A percentile compares a stretch with the other conserved stretches of the same genome.
phyloP scores from a whole-genome alignment of 192 early-diverging fungal genomes.

The Entomortierella lignicola region DNA sequence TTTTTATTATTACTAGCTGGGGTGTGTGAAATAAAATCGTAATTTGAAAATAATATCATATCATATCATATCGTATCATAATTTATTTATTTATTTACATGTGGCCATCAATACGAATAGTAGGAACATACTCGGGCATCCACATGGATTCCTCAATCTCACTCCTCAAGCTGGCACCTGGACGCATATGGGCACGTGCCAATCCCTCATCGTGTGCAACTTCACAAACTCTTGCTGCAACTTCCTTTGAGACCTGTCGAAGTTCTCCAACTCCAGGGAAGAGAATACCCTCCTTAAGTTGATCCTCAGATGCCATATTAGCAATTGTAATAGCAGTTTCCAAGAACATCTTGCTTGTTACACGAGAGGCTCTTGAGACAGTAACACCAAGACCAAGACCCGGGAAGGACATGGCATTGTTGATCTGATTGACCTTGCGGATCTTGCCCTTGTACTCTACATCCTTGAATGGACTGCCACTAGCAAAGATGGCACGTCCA shows the following conservation, averaged over 20 bases:
- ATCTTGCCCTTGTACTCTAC: conserved; percentile 60
- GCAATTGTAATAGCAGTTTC: conserved; percentile 66
- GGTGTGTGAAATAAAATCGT: not conserved
- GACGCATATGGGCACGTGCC: conserved; percentile 55
- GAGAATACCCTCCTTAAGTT: conserved; percentile 61
- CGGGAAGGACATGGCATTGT: conserved; percentile 67
- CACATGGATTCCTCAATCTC: conserved; percentile 66
- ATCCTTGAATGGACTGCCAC: conserved; percentile 64
- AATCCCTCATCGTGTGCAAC: conserved; percentile 64
- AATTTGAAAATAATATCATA: not conserved
- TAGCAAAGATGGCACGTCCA: conserved; percentile 65
- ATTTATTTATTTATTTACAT: conserved; percentile 9
- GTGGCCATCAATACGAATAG: conserved; percentile 45
- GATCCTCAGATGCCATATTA: conserved; percentile 59
- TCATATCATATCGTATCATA: not conserved
- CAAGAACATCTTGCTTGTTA: conserved; percentile 65
- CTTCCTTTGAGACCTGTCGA: conserved; percentile 59
- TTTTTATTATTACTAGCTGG: not conserved
- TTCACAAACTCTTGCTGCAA: conserved; percentile 62
- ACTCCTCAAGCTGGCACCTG: conserved; percentile 56
- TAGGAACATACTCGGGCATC: conserved; percentile 63
- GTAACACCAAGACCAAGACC: conserved; percentile 67
- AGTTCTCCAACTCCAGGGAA: conserved; percentile 63
- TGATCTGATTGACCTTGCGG: conserved; percentile 61
- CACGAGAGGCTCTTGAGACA: conserved; percentile 59